These are phyloP conservation scores for Gentiana macrophylla DNA, from an alignment of 257 asterid genomes.

Conservation along the genomic window DNA sequence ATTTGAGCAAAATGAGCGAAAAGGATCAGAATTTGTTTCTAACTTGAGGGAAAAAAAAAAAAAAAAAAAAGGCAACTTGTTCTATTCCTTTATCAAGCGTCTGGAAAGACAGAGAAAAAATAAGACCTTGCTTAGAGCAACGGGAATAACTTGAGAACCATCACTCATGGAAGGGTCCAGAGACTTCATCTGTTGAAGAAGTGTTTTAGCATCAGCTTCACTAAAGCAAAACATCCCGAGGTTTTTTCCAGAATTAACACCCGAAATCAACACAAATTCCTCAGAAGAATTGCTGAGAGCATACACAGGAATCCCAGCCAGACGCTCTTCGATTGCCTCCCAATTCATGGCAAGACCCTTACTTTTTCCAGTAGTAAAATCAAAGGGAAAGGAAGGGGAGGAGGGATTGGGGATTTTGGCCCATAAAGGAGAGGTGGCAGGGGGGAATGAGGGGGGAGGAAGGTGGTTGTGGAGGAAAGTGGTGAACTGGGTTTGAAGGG, in stretches of 20 bases:
- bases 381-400: conserved; percentile 1
- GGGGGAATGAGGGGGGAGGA: conserved; percentile 5
- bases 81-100: not conserved
- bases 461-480: conserved; percentile 30
- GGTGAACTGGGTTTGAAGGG: conserved; percentile 55
- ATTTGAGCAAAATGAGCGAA: no score
- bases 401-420: conserved; percentile 30
- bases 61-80: not conserved
- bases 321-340: conserved; percentile 60
- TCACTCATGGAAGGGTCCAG: conserved; percentile 53
- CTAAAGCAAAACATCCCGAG: conserved; percentile 74
- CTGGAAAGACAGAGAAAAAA: not conserved
- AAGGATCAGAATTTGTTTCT: not conserved
- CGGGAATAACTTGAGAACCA: conserved; percentile 68
- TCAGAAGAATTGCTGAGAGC: conserved; percentile 61
- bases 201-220: conserved; percentile 67
- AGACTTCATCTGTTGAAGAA: conserved; percentile 60
- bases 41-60: not conserved
- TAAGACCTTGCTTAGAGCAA: conserved; percentile 71
- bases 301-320: conserved; percentile 85
- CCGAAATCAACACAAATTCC: conserved; percentile 74
- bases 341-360: conserved; percentile 26
- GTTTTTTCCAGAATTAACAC: conserved; percentile 34
- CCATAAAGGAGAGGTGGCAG: conserved; percentile 21
- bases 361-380: not conserved